Evolutionary conservation across 306 rosid species (phyloP), one percentile per base, ranked within the genome.

Genomic region (Betula pendula): DNA sequence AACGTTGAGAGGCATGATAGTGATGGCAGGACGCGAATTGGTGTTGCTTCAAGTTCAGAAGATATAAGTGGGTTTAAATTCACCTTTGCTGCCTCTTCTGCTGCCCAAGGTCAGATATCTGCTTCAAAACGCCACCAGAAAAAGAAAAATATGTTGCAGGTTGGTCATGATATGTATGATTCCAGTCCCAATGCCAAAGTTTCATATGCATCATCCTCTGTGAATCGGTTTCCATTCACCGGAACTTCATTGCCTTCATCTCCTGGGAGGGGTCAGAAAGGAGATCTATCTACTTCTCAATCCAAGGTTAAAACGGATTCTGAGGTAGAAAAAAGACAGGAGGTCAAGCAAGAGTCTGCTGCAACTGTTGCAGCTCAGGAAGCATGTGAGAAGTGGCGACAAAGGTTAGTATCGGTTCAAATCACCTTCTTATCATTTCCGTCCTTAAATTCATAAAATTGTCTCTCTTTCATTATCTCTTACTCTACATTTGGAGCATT

Each of bases 321-420:
- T 70, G 86, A 63, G 75, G 70, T 42, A 74, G 84, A 27, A 62
- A 86, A 89, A 77, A 79, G 68, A 66, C 88, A 68, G 60, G 85
- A 74, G 74, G 74, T 48, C 51, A 90, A 85, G 73, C 87, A 79
- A 79, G 88, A 86, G 74, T 74, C 82, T 77, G 82, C 89, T 29
- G 86, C 87, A 80, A 24, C 68, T 13, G 60, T 81, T 81, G 87
- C 90, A 76, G 85, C 87, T 77, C 96, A 90, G 82, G 99, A 92
- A 88, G 90, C 88, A 62, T 92, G 97, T 87, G 98, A 95, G 80
- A 89, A 88, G 87, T 95, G 98, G 98, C 87, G 99, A 68, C 81
- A 88, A 73, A 91, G 98, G 98, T 95, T 73, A 76, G 88, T 81
- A 74, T 77, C 63, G 58, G 13, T 81, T 77, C 75, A 72, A 44